Evolutionary conservation across 305 asterid species (phyloP).

Genomic region (Fraxinus sp.): DNA sequence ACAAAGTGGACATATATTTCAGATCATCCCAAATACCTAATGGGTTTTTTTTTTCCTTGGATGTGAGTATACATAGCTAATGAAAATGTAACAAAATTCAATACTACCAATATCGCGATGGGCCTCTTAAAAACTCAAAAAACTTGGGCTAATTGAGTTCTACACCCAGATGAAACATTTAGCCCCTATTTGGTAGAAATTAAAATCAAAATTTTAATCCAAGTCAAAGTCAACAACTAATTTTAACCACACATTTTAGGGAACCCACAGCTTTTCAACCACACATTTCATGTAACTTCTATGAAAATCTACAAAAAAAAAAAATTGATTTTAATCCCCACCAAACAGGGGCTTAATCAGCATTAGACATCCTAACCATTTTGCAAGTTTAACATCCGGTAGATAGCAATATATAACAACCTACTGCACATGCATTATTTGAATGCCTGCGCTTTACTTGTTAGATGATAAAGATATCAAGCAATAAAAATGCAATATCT

Average conservation of each 20-base stretch:
- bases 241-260: neutral
- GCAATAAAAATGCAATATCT: neutral
- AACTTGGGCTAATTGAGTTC: neutral
- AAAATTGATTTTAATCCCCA: neutral
- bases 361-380: constrained; percentile 12
- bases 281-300: neutral
- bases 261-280: neutral
- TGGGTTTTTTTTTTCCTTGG: neutral
- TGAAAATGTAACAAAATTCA: neutral
- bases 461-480: neutral
- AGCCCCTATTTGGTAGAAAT: neutral
- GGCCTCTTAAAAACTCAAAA: neutral
- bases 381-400: constrained; percentile 19
- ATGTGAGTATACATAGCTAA: constrained; percentile 8
- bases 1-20: constrained; percentile 4
- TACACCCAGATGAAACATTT: neutral
- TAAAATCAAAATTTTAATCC: too few relatives aligned
- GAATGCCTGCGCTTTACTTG: neutral
- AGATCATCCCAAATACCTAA: neutral
- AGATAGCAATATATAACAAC: neutral
- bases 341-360: neutral
- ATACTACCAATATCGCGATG: neutral
- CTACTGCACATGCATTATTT: neutral
- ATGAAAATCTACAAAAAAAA: neutral
- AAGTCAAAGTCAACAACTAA: neutral